Evolutionary conservation across 345 rosid species (phyloP).

Genomic region (Linum usitatissimum): DNA sequence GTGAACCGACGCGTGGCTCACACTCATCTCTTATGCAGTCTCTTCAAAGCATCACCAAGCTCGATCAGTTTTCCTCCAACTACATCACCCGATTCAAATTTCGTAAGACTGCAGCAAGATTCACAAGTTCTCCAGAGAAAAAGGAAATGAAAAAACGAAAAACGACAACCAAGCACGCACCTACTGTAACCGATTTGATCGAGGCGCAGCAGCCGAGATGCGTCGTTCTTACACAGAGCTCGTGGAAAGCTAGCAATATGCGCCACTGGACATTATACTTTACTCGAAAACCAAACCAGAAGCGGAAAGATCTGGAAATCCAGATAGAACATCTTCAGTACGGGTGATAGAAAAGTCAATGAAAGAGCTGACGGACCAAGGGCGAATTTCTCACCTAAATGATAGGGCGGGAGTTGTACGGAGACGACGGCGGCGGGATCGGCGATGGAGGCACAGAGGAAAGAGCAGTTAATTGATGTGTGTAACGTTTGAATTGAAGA

Average conservation of each 20-base stretch:
- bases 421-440: neutral
- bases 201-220: neutral
- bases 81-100: neutral
- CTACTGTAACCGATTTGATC: neutral
- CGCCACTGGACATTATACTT: neutral
- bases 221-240: neutral
- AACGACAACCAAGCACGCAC: neutral
- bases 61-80: neutral
- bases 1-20: conserved; percentile 75
- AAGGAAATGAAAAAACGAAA: neutral
- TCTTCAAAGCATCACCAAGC: neutral
- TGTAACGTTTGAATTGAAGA: neutral
- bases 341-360: neutral
- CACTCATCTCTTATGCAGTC: conserved; percentile 46
- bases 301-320: neutral
- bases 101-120: neutral
- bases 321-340: neutral
- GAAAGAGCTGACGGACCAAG: neutral
- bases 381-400: too few species aligned
- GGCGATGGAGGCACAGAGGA: neutral
- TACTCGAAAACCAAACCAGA: neutral
- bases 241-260: neutral
- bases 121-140: neutral
- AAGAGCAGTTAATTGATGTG: neutral
- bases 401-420: neutral